Conservation (phyloP, 768 basidiomycete genomes). For the Calvatia gigantea region DNA sequence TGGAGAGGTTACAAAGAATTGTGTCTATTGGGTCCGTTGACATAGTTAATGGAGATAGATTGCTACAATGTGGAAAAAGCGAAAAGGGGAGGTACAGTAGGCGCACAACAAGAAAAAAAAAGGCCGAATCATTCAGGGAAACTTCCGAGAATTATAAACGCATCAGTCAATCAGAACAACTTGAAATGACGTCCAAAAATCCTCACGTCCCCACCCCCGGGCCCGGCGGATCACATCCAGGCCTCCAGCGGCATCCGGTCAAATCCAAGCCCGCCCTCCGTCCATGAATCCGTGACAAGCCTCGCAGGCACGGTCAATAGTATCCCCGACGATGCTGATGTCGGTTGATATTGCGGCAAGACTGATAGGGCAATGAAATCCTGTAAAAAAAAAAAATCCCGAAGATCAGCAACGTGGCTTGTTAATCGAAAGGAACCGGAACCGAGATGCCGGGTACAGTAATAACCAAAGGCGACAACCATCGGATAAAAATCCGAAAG, state of each 20-base stretch:
- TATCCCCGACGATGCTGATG: slow-evolving; percentile 31
- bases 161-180: background rate
- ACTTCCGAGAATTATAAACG: too few species aligned
- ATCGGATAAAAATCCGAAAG: background rate
- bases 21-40: too few species aligned
- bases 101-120: too few species aligned
- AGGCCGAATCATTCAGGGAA: background rate
- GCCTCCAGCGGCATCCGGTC: background rate
- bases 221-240: background rate
- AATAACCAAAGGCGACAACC: background rate
- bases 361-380: slow-evolving; percentile 55
- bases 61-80: too few species aligned
- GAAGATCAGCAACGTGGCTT: background rate
- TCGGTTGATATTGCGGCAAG: slow-evolving; percentile 32
- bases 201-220: background rate
- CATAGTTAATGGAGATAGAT: too few species aligned
- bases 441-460: too few species aligned
- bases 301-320: slow-evolving; percentile 50
- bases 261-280: background rate
- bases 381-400: slow-evolving; percentile 26
- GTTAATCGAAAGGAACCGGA: slow-evolving; percentile 9
- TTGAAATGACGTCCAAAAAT: background rate
- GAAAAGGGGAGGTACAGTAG: too few species aligned
- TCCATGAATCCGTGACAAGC: slow-evolving; percentile 56
- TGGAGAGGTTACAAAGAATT: too few species aligned